A percentile compares a stretch with the other conserved stretches of the same genome.
These are phyloP conservation scores for Papiliotrema laurentii DNA, from an alignment of 1,284 basidiomycete species.

Conservation along the genomic window DNA sequence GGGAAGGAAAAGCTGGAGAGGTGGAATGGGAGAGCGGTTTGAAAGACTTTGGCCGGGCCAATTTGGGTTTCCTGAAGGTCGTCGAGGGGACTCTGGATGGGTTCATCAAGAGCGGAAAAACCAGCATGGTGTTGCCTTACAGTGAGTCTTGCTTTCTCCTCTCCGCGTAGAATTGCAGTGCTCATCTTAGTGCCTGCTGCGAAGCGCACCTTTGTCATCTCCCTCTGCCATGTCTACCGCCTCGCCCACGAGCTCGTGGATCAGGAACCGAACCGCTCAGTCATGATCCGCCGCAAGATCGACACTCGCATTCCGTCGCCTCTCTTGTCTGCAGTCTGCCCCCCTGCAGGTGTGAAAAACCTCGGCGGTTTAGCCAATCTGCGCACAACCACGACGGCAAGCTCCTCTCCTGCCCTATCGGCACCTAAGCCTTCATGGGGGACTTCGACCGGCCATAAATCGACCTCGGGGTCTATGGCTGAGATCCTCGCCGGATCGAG, in stretches of 20 bases:
- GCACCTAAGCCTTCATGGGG: conserved; percentile 1
- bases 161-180: no score
- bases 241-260: conserved; percentile 78
- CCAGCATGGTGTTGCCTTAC: conserved; percentile 68
- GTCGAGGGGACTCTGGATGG: conserved; percentile 77
- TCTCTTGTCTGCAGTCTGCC: conserved; percentile 55
- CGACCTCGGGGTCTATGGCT: neutral
- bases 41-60: conserved; percentile 57
- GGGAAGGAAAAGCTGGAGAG: conserved; percentile 38
- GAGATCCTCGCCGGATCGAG: neutral
- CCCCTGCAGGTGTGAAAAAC: conserved; percentile 11
- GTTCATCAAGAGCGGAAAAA: conserved; percentile 65
- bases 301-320: conserved; percentile 73
- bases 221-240: conserved; percentile 72
- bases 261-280: conserved; percentile 69
- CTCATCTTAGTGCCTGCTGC: conserved; percentile 56
- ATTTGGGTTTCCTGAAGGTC: conserved; percentile 61
- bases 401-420: neutral
- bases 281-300: conserved; percentile 71
- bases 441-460: conserved; percentile 3
- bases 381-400: neutral
- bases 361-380: conserved; percentile 16
- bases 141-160: conserved; percentile 52
- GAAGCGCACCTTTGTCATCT: conserved; percentile 68
- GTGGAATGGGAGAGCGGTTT: conserved; percentile 63